Conservation (phyloP, 345 rosid genomes). For the Eucalyptus brandiana region DNA sequence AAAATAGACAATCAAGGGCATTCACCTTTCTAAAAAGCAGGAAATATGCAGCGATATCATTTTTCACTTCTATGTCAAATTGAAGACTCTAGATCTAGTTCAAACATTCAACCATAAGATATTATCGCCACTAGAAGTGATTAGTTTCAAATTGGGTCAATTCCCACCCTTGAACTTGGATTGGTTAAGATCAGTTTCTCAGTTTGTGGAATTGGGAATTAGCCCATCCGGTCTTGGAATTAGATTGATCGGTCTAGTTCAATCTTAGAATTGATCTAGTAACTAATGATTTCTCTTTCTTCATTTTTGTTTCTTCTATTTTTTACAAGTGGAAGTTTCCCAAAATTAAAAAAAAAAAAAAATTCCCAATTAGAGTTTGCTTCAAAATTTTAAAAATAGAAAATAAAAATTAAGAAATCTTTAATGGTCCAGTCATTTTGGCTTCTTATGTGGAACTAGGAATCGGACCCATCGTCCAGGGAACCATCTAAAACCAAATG, state of each 20-base stretch:
- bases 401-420: not conserved
- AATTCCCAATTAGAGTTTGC: not conserved
- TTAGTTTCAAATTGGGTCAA: accelerated
- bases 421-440: not conserved
- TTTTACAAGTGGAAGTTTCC: not conserved
- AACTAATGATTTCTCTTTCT: not conserved
- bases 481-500: not conserved
- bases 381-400: not conserved
- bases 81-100: not conserved
- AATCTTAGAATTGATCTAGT: too few relatives aligned
- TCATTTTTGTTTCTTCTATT: too few relatives aligned
- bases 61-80: not conserved
- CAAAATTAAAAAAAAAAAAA: too few relatives aligned
- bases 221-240: accelerated
- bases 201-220: not conserved
- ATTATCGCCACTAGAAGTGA: not conserved
- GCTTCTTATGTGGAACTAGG: not conserved
- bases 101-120: not conserved
- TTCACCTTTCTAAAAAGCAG: not conserved
- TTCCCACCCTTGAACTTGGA: too few relatives aligned
- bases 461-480: accelerated
- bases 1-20: not conserved
- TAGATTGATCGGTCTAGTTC: accelerated
- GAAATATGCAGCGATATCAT: not conserved
- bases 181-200: too few relatives aligned